Conservation (phyloP, 148 eudicot species). For the Camellia granthamiana region DNA sequence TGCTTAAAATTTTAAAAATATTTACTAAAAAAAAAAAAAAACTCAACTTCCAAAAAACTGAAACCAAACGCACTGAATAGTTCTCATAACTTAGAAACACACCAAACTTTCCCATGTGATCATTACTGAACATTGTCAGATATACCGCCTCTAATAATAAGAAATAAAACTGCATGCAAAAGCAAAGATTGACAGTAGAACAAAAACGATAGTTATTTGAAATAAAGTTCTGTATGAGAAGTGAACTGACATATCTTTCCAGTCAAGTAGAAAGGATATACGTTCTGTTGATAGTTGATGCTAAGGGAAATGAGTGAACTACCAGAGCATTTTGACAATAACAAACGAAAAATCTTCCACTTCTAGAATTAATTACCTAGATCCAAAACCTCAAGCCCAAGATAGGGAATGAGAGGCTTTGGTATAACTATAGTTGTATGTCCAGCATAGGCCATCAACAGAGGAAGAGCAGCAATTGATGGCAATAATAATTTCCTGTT, state of each 20-base stretch:
- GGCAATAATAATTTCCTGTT: conserved; percentile 87
- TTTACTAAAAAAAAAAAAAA: no score
- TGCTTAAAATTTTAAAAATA: no score
- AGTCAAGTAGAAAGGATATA: no score
- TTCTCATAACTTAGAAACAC: no score
- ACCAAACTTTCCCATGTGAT: no score
- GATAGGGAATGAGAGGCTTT: conserved; percentile 75
- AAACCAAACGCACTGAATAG: no score
- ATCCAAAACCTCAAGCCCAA: conserved; percentile 77
- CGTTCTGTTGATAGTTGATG: background rate
- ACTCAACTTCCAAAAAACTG: no score
- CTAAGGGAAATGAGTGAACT: background rate
- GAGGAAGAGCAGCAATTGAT: conserved; percentile 87
- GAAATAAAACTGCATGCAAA: background rate
- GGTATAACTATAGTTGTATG: conserved; percentile 93
- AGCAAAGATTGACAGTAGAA: background rate
- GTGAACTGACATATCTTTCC: background rate
- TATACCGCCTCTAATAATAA: background rate
- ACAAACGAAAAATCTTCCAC: background rate
- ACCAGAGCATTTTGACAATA: background rate
- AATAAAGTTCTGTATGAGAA: background rate
- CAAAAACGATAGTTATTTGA: background rate
- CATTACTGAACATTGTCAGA: background rate
- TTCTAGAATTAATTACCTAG: conserved; percentile 48
- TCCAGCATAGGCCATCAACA: conserved; percentile 99